phyloP scores from a whole-genome alignment of 2,329 filamentous ascomycete genomes.

The Teratosphaeria zuluensis region DNA sequence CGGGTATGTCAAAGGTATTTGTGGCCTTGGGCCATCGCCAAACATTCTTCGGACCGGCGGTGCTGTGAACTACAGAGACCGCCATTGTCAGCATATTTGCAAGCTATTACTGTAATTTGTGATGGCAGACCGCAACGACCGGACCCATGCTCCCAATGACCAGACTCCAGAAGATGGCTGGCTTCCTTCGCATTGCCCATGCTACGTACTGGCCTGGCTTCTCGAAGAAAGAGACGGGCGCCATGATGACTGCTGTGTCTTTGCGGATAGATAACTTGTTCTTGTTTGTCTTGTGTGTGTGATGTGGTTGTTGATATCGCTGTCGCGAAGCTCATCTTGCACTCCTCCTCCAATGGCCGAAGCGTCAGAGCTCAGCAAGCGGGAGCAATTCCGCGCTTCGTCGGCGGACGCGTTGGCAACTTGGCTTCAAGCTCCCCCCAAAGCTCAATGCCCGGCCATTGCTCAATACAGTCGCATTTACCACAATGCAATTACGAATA shows the following conservation, averaged over 20 bases:
- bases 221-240: constrained; percentile 71
- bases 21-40: constrained; percentile 62
- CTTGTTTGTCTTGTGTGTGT: background rate
- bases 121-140: constrained; percentile 44
- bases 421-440: background rate
- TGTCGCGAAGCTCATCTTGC: background rate
- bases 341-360: background rate
- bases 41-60: constrained; percentile 64
- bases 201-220: constrained; percentile 73
- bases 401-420: background rate
- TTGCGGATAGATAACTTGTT: background rate
- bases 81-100: constrained; percentile 3
- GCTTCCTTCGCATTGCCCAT: constrained; percentile 81
- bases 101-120: background rate
- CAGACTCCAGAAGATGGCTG: constrained; percentile 83
- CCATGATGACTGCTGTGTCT: constrained; percentile 42
- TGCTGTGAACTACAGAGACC: constrained; percentile 41
- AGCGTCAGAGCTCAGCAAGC: background rate
- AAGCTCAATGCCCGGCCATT: background rate
- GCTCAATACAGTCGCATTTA: background rate
- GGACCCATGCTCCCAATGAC: constrained; percentile 66
- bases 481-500: constrained; percentile 24
- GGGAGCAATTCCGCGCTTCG: background rate
- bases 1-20: constrained; percentile 83
- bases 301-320: background rate